Evolutionary conservation across 768 basidiomycete genomes (phyloP).

Genomic region (Suillus decipiens): DNA sequence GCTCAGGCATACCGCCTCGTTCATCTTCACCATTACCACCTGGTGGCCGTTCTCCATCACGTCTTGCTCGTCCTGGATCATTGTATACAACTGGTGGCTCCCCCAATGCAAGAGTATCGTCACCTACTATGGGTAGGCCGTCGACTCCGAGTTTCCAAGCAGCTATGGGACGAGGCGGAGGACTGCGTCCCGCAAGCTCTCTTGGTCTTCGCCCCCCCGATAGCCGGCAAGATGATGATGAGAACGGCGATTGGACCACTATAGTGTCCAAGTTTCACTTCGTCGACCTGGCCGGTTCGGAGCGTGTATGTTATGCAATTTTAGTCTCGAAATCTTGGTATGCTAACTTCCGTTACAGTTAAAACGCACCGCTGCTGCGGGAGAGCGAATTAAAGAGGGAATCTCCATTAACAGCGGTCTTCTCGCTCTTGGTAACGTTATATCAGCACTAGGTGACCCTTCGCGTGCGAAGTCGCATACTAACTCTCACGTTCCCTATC

Average conservation of each 20-base stretch:
- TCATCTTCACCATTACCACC: constrained; percentile 79
- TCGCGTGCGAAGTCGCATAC: constrained; percentile 81
- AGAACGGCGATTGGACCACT: constrained; percentile 82
- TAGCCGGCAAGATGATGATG: constrained; percentile 50
- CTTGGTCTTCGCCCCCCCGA: constrained; percentile 69
- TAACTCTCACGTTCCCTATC: constrained; percentile 91
- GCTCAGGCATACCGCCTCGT: constrained; percentile 67
- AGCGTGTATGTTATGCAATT: constrained; percentile 63
- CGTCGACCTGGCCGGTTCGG: constrained; percentile 96
- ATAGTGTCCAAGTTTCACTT: constrained; percentile 97
- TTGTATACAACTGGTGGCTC: constrained; percentile 51
- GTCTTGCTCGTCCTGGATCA: constrained; percentile 82
- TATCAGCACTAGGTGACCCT: constrained; percentile 95
- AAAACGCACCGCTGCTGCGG: constrained; percentile 94
- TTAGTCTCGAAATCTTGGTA: constrained; percentile 3
- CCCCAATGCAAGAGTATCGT: constrained; percentile 53
- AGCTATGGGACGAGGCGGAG: constrained; percentile 69
- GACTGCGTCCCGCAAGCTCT: constrained; percentile 75
- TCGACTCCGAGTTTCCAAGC: constrained; percentile 76
- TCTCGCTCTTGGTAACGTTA: constrained; percentile 95
- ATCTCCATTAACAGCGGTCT: constrained; percentile 98
- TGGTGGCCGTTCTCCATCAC: constrained; percentile 72
- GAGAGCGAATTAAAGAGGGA: constrained; percentile 98
- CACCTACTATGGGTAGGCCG: constrained; percentile 78
- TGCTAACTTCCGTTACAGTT: constrained; percentile 50